Percentiles rank a stretch among this genome's conserved stretches.
Evolutionary conservation across 2,329 filamentous ascomycete genomes (phyloP).

Genomic region (Dothideomycetes sp.): DNA sequence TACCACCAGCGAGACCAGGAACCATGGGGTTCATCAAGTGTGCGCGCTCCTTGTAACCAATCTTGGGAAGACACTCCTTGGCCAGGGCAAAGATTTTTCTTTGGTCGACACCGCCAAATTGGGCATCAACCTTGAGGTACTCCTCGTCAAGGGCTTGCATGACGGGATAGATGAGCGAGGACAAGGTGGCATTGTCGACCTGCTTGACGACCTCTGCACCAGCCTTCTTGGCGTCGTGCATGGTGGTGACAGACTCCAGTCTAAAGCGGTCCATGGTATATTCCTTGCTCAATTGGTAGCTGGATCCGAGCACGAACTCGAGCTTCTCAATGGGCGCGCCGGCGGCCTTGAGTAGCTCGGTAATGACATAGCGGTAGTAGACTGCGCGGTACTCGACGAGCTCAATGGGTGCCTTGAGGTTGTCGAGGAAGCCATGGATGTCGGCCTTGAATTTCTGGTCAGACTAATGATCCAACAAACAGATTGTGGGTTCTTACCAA

Average conservation of each 20-base stretch:
- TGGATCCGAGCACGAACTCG: constrained; percentile 73
- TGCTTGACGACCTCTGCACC: constrained; percentile 95
- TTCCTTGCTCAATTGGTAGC: constrained; percentile 55
- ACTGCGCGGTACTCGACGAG: constrained; percentile 70
- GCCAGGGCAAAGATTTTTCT: constrained; percentile 81
- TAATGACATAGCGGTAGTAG: constrained; percentile 75
- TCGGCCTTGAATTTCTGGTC: too few relatives aligned
- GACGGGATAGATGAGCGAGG: constrained; percentile 69
- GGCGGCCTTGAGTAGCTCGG: constrained; percentile 62
- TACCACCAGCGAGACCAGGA: constrained; percentile 68
- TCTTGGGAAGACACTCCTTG: constrained; percentile 70
- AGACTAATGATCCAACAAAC: too few relatives aligned
- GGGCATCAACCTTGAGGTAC: constrained; percentile 75
- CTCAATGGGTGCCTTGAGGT: constrained; percentile 59
- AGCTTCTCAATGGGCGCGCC: constrained; percentile 70
- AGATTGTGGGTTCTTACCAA: too few relatives aligned
- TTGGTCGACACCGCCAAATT: constrained; percentile 80
- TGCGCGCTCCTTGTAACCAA: constrained; percentile 71
- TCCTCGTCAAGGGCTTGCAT: constrained; percentile 89
- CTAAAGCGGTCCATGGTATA: constrained; percentile 89
- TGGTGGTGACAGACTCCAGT: constrained; percentile 56
- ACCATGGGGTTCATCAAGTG: constrained; percentile 83
- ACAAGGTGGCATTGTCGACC: constrained; percentile 61
- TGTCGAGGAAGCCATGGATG: constrained; percentile 61
- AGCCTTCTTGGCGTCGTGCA: constrained; percentile 79